Percentiles rank a stretch among this genome's conserved stretches.
These are phyloP conservation scores for Colletotrichum sp. DNA, from an alignment of 2,329 filamentous ascomycete species.

Conservation along the genomic window DNA sequence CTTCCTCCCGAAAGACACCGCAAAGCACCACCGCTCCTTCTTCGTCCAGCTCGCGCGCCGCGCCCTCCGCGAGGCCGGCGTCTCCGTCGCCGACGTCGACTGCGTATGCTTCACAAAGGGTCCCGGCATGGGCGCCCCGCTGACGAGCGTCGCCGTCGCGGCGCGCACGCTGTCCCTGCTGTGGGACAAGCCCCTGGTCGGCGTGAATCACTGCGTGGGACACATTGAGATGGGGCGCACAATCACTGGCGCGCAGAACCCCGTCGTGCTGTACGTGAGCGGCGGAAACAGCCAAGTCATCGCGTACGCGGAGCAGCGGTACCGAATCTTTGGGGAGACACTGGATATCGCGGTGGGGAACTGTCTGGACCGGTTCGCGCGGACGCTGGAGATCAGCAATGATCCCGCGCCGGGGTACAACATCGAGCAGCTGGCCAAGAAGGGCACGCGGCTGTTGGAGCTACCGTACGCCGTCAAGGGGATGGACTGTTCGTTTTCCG, in stretches of 20 bases:
- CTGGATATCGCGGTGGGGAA: conserved; percentile 98
- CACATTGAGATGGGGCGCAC: conserved; percentile 98
- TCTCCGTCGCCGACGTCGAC: conserved; percentile 72
- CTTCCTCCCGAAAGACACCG: conserved; percentile 96
- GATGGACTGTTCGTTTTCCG: conserved; percentile 97
- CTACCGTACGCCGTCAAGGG: conserved; percentile 96
- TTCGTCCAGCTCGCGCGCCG: conserved; percentile 82
- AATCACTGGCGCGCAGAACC: conserved; percentile 89
- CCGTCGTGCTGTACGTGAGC: conserved; percentile 93
- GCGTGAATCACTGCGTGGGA: conserved; percentile 97
- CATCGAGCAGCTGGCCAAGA: conserved; percentile 89
- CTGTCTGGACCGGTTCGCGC: conserved; percentile 93
- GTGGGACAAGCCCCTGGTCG: conserved; percentile 88
- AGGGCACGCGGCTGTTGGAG: conserved; percentile 77
- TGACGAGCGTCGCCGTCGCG: conserved; percentile 85
- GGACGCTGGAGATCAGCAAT: conserved; percentile 89
- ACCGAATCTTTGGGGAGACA: conserved; percentile 97
- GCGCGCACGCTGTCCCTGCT: conserved; percentile 82
- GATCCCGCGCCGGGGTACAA: conserved; percentile 98
- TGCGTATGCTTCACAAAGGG: conserved; percentile 97
- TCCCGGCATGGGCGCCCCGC: conserved; percentile 93
- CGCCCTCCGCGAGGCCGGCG: conserved; percentile 73
- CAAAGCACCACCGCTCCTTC: conserved; percentile 86
- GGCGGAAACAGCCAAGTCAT: conserved; percentile 99
- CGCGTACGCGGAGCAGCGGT: conserved; percentile 91